These are phyloP conservation scores for Cystobasidium tubakii DNA, from an alignment of 768 basidiomycete genomes.

Conservation along the genomic window DNA sequence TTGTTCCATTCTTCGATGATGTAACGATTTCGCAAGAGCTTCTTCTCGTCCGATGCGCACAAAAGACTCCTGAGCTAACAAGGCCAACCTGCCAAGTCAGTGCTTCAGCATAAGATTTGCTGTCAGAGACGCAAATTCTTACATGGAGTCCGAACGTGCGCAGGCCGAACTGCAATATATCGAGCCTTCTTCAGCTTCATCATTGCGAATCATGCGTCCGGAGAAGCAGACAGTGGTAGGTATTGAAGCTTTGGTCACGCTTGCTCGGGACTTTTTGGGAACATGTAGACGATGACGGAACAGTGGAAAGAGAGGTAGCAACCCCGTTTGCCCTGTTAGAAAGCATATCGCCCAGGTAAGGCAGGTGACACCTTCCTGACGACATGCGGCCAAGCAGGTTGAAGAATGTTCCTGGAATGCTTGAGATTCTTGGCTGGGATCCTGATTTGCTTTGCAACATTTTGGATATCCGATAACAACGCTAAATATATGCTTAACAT, in stretches of 20 bases:
- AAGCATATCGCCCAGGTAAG: background rate
- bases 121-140: background rate
- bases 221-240: slow-evolving; percentile 19
- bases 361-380: background rate
- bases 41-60: slow-evolving; percentile 21
- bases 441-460: background rate
- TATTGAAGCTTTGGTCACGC: background rate
- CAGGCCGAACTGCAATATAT: slow-evolving; percentile 34
- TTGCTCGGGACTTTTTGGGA: no score
- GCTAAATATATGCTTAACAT: background rate
- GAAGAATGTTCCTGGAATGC: slow-evolving; percentile 7
- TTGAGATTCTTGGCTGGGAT: background rate
- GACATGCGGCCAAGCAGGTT: background rate
- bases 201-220: background rate
- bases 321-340: background rate
- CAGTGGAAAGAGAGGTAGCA: no score
- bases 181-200: slow-evolving; percentile 19
- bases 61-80: slow-evolving; percentile 28
- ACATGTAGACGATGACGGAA: no score
- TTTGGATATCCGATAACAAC: background rate
- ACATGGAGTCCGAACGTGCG: slow-evolving; percentile 32
- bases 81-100: slow-evolving; percentile 12
- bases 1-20: slow-evolving; percentile 14
- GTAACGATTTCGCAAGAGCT: slow-evolving; percentile 19
- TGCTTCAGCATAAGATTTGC: background rate